phyloP scores from a whole-genome alignment of 208 protist species.

The Leishmania lainsoni region DNA sequence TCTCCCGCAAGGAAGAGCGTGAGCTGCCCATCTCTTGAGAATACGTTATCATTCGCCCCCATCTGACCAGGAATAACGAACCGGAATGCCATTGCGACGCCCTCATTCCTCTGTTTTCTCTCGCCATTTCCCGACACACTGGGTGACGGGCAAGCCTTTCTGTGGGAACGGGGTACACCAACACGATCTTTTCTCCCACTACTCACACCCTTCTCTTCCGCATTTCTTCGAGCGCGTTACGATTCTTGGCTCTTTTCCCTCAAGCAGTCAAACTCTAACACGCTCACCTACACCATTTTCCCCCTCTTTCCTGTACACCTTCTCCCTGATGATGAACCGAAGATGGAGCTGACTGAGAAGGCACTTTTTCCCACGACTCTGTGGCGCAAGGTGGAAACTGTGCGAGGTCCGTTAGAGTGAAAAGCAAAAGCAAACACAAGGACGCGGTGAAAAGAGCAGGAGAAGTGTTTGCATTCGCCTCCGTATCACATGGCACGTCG shows the following conservation, averaged over 20 bases:
- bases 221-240: background rate
- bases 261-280: background rate
- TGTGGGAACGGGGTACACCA: background rate
- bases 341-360: background rate
- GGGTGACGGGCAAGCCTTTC: background rate
- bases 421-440: background rate
- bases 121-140: background rate
- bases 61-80: background rate
- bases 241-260: background rate
- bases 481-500: background rate
- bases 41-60: too few relatives aligned
- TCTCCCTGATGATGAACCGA: background rate
- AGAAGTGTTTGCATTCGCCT: background rate
- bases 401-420: background rate
- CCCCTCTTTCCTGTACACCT: background rate
- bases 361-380: background rate
- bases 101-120: background rate
- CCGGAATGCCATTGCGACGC: background rate
- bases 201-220: background rate
- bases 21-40: conserved; percentile 18
- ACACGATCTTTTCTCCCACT: background rate
- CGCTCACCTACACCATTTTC: background rate
- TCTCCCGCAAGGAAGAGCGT: conserved; percentile 55
- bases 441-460: background rate
- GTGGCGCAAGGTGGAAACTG: background rate